A percentile compares a stretch with the other conserved stretches of the same genome.
These are phyloP conservation scores for Orbilia javanica DNA, from an alignment of 2,329 filamentous ascomycete genomes.

Conservation along the genomic window DNA sequence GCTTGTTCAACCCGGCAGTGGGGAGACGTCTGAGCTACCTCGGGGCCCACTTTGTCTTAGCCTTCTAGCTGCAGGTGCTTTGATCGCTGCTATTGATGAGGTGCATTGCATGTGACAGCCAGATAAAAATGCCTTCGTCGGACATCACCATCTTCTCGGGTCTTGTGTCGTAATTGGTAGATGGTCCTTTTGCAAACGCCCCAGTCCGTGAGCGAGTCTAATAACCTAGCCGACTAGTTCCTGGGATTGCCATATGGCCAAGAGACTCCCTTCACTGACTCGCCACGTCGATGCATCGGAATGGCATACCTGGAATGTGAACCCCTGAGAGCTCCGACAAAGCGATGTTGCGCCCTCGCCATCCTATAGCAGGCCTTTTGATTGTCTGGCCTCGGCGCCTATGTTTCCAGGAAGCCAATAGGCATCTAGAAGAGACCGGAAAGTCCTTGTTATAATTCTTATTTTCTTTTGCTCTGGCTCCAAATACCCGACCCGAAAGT, in stretches of 20 bases:
- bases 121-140: not conserved
- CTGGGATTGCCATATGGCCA: not conserved
- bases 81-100: not conserved
- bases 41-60: constrained; percentile 9
- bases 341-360: not conserved
- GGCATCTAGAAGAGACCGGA: constrained; percentile 9
- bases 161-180: constrained; percentile 7
- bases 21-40: not conserved
- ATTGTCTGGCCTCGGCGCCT: not conserved
- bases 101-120: constrained; percentile 1
- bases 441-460: too few species aligned
- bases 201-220: not conserved
- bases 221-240: not conserved
- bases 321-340: not conserved
- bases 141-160: not conserved
- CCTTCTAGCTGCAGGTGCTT: constrained; percentile 23
- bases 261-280: not conserved
- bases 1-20: not conserved
- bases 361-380: not conserved
- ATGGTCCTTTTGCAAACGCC: not conserved
- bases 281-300: not conserved
- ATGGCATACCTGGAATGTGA: constrained; percentile 23
- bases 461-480: not conserved
- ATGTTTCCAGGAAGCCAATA: not conserved
- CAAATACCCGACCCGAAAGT: constrained; percentile 17